Evolutionary conservation across 805 yeast species (phyloP), one percentile per base, ranked within the genome.

Genomic region (Candida tammaniensis): DNA sequence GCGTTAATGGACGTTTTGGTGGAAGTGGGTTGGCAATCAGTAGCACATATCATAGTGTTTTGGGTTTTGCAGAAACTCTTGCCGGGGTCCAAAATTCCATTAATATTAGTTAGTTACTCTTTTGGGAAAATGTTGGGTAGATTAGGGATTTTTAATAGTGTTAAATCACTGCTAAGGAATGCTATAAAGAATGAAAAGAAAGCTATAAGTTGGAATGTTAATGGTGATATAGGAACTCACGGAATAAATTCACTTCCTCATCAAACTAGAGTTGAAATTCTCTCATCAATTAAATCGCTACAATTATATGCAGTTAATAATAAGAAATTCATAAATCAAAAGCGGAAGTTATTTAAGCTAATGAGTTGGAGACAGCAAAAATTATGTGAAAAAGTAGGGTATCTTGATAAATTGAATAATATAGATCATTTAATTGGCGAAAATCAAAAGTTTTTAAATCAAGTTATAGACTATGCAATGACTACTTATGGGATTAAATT

Each of bases 361-460:
- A 61, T 81, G 72, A 51, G 72, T 4, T 66, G 73, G 65, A 59
- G 73, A 34, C 86, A 80, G 43, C 85, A 80, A 48, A 57, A 66
- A 10, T 52, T 76, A 20, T 77, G 78, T 16, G 64, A 61, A 8
- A 57, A 68, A 16, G 64, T 74, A 1, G 80, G 82, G 0, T 80
- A 84, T 60, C 42, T 70, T 18, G 57, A 63, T 14, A 78, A 83
- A 44, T 54, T 85, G 31, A 55, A 64, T 12, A 43, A 49, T 6
- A 66, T 80, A 1, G 86, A 82, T 38, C 40, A 44, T 1, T 59
- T 70, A 9, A 66, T 79, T 4, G 54, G 46, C 4, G 49, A 47
- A 8, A 86, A 87, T 55, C 70, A 68, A 34, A 43, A 44, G 3
- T 43, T 83, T 2, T 48, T 82, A 8, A 52, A 60, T 13, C 64